Evolutionary conservation across 257 asterid genomes (phyloP).

Genomic region (Ilex aquifolium): DNA sequence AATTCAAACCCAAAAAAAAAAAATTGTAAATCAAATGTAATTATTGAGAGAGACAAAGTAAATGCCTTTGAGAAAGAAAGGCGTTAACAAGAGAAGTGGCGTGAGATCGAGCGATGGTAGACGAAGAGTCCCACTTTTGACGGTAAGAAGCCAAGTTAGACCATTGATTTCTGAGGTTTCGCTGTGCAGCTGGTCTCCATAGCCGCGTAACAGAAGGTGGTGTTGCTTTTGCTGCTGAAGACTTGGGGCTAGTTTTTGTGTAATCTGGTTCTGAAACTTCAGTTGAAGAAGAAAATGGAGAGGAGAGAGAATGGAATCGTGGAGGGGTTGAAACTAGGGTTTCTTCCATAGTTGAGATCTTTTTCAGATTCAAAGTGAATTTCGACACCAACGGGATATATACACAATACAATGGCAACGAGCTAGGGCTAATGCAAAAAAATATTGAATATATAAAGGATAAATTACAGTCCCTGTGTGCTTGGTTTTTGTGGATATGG

Average conservation of each 20-base stretch:
- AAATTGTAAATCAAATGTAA: too few species aligned
- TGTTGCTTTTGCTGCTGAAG: conserved; percentile 14
- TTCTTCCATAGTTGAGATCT: not conserved
- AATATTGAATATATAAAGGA: too few species aligned
- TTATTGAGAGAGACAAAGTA: not conserved
- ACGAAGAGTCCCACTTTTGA: conserved; percentile 59
- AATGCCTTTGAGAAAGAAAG: conserved; percentile 59
- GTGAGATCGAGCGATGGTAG: conserved; percentile 58
- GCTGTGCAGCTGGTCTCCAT: conserved; percentile 87
- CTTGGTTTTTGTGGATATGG: too few species aligned
- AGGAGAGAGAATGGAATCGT: conserved; percentile 7
- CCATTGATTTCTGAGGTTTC: conserved; percentile 86
- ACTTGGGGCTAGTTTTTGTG: not conserved
- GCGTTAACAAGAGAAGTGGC: conserved; percentile 72
- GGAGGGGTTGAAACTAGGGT: conserved; percentile 10
- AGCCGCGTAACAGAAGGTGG: conserved; percentile 40
- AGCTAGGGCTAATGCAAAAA: too few species aligned
- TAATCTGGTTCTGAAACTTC: not conserved
- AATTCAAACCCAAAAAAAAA: not conserved
- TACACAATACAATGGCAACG: too few species aligned
- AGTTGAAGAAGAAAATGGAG: not conserved
- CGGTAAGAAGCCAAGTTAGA: conserved; percentile 53
- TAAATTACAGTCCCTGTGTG: too few species aligned
- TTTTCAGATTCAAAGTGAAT: too few species aligned
- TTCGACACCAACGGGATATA: too few species aligned